Evolutionary conservation across 2,329 filamentous ascomycete species (phyloP), one percentile per base, ranked within the genome.

Genomic region (Botrytis porri): DNA sequence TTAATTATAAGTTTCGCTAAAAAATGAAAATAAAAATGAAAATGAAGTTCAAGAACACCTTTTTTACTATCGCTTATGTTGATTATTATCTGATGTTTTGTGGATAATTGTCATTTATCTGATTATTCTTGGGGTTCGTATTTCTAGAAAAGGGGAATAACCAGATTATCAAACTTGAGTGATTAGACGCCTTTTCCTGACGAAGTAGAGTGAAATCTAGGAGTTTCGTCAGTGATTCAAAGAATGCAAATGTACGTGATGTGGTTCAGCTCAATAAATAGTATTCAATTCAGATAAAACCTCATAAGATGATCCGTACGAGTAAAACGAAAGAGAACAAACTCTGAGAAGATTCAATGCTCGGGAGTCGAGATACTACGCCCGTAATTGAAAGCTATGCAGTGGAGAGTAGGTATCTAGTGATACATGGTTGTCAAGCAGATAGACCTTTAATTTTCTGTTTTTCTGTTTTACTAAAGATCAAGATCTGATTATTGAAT

Each of bases 131-230:
- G 4, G 3, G 25, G 5, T 51, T 25, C 12, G 6, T 25, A n/a
- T 25, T 14, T 5, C 4, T n/a, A n/a, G n/a, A n/a, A n/a, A n/a
- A 9, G 4, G 0, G 10, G 4, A 51, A 25, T 14, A 51, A 51
- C 4, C 45, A 0, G 6, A n/a, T 51, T 10, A 51, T 12, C 10
- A 5, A 0, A 51, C 22, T 5, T 10, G 9, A 25, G 22, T 12
- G 14, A 12, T 4, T 25, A 25, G 4, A 14, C 20, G 3, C 22
- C 22, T 4, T n/a, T 51, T 2, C 22, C 22, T 6, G 45, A 51
- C 1, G 22, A 51, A 51, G 1, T 2, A 6, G 20, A 25, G 22
- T 1, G 25, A 4, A 12, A 3, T 1, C 10, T 4, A 25, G 22
- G 9, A 25, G 9, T 2, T 25, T 12, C 4, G 25, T 22, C 43